Conservation (phyloP, 2,329 filamentous ascomycete genomes). For the Fusarium staphyleae region DNA sequence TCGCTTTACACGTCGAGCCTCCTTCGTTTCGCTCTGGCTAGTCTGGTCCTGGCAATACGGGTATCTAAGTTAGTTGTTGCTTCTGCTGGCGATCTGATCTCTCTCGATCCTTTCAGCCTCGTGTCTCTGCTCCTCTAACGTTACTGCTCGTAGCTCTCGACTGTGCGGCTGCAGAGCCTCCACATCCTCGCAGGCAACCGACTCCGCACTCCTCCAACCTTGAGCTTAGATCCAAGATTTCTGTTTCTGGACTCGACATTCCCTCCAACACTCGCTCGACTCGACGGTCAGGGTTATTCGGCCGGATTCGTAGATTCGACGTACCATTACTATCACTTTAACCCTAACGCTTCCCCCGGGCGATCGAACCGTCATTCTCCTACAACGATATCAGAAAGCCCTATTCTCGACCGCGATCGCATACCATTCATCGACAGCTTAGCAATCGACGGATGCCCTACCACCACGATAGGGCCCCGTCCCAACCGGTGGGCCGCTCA, state of each 20-base stretch:
- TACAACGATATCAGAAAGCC: conserved; percentile 12
- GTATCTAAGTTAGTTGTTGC: conserved; percentile 23
- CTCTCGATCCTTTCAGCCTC: conserved; percentile 1
- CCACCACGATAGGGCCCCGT: conserved; percentile 48
- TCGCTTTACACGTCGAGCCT: conserved; percentile 33
- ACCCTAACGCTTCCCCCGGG: not conserved
- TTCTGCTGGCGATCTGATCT: conserved; percentile 17
- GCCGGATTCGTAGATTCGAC: conserved; percentile 5
- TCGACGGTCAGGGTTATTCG: conserved; percentile 11
- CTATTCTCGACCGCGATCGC: conserved; percentile 23
- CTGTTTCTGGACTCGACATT: conserved; percentile 9
- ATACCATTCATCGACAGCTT: conserved; percentile 15
- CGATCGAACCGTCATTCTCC: conserved; percentile 7
- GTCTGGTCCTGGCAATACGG: conserved; percentile 20
- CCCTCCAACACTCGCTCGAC: conserved; percentile 8
- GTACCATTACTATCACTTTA: not conserved
- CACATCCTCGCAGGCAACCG: conserved; percentile 34
- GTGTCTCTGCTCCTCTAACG: not conserved
- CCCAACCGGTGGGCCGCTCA: conserved; percentile 49
- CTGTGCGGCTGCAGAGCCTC: conserved; percentile 32
- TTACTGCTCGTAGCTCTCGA: conserved; percentile 10
- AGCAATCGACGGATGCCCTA: conserved; percentile 48
- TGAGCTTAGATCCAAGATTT: conserved; percentile 19
- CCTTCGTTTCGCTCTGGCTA: conserved; percentile 39
- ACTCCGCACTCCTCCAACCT: conserved; percentile 31